Evolutionary conservation across 768 basidiomycete genomes (phyloP).

Genomic region (Dioszegia aurantiaca): DNA sequence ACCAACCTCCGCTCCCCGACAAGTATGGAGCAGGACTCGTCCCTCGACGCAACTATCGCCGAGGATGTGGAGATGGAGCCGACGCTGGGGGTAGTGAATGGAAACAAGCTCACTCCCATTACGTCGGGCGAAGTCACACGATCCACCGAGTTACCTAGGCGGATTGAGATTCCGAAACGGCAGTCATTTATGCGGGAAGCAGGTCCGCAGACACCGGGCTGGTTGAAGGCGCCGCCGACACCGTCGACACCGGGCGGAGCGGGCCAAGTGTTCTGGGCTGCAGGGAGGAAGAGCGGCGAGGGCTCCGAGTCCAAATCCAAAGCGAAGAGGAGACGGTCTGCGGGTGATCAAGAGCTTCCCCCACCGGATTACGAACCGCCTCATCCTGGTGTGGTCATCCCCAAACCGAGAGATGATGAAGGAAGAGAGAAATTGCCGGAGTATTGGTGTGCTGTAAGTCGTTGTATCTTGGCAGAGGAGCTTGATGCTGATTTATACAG

Average conservation of each 20-base stretch:
- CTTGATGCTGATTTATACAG: slow-evolving; percentile 15
- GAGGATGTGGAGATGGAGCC: background rate
- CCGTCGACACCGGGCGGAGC: slow-evolving; percentile 26
- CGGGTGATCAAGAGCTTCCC: slow-evolving; percentile 50
- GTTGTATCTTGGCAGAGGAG: background rate
- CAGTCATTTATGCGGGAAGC: slow-evolving; percentile 12
- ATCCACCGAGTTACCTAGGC: background rate
- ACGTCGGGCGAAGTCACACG: slow-evolving; percentile 22
- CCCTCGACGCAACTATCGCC: background rate
- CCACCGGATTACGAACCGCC: slow-evolving; percentile 54
- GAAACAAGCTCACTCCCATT: slow-evolving; percentile 24
- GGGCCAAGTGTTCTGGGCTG: slow-evolving; percentile 28
- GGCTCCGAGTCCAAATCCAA: slow-evolving; percentile 16
- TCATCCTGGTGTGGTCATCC: slow-evolving; percentile 46
- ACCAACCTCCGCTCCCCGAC: slow-evolving; percentile 29
- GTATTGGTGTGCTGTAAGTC: slow-evolving; percentile 67
- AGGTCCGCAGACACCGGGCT: slow-evolving; percentile 25
- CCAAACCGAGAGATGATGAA: slow-evolving; percentile 64
- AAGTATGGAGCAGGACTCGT: background rate
- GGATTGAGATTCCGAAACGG: slow-evolving; percentile 11
- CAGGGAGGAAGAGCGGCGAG: background rate
- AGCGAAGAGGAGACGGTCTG: slow-evolving; percentile 51
- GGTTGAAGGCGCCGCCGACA: slow-evolving; percentile 46
- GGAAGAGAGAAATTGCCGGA: slow-evolving; percentile 73
- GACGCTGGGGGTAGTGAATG: background rate